Percentiles rank a stretch among this genome's conserved stretches.
These are phyloP conservation scores for Globisporangium ultimum DNA, from an alignment of 352 stramenopile genomes.

Conservation along the genomic window DNA sequence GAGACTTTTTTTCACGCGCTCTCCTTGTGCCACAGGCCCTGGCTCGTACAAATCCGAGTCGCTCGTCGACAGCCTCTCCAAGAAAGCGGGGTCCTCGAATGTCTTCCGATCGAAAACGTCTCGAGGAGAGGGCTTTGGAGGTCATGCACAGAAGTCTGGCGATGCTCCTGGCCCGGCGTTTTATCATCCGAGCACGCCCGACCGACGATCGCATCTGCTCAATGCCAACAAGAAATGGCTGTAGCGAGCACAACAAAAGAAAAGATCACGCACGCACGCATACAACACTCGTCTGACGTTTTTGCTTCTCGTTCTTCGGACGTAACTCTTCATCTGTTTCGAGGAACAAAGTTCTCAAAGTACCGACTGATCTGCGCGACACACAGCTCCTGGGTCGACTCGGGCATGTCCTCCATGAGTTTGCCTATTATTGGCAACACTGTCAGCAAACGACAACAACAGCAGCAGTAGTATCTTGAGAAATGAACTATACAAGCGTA, in stretches of 20 bases:
- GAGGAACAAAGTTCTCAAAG: conserved; percentile 80
- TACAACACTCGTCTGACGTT: neutral
- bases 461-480: neutral
- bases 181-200: conserved; percentile 51
- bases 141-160: neutral
- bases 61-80: conserved; percentile 11
- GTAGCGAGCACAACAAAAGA: conserved; percentile 17
- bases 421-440: conserved; percentile 28
- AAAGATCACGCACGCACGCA: neutral
- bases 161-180: conserved; percentile 55
- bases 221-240: conserved; percentile 84
- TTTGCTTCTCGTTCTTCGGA: neutral
- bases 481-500: conserved; percentile 14
- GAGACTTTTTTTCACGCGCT: neutral
- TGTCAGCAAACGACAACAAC: neutral
- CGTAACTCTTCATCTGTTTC: conserved; percentile 12
- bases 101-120: conserved; percentile 28
- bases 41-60: conserved; percentile 47
- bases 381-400: conserved; percentile 75
- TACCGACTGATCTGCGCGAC: conserved; percentile 74
- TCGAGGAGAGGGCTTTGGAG: conserved; percentile 23
- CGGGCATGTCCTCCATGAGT: conserved; percentile 73
- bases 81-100: conserved; percentile 18
- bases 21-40: conserved; percentile 25
- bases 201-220: conserved; percentile 63